These are phyloP conservation scores for Bromus sterilis DNA, from an alignment of 176 grass and related monocot genomes.

Conservation along the genomic window DNA sequence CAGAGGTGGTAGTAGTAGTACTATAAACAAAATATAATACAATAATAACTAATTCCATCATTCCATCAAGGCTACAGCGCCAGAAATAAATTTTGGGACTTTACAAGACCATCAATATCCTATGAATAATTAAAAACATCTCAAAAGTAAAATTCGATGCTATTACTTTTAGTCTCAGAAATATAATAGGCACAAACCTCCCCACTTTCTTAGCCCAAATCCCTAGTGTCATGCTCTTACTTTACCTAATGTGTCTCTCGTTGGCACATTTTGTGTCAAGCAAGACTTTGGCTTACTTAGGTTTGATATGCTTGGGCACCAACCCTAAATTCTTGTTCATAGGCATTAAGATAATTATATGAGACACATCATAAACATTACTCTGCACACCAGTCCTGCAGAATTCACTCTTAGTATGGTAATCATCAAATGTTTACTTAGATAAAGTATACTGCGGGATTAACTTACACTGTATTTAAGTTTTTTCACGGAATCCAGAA, in stretches of 20 bases:
- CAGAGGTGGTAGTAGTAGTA: background rate
- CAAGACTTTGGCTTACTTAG: background rate
- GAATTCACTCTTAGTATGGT: background rate
- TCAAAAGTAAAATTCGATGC: background rate
- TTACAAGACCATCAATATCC: background rate
- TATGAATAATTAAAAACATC: background rate
- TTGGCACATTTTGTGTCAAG: background rate
- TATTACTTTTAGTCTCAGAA: background rate
- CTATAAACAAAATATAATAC: background rate
- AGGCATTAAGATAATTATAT: background rate
- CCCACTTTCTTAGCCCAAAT: background rate
- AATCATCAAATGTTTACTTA: background rate
- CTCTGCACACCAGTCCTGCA: background rate
- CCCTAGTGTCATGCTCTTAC: background rate
- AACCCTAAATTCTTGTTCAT: background rate
- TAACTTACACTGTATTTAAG: constrained; percentile 39
- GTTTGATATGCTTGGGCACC: background rate
- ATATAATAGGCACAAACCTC: background rate
- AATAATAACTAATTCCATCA: background rate
- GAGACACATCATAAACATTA: background rate
- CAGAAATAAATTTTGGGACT: background rate
- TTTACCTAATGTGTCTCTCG: background rate
- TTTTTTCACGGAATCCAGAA: constrained; percentile 28
- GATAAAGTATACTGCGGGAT: background rate
- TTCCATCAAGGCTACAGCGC: background rate